Evolutionary conservation across 805 yeast genomes (phyloP), one percentile per base, ranked within the genome.

Genomic region (Wickerhamiella kurtzmanii): DNA sequence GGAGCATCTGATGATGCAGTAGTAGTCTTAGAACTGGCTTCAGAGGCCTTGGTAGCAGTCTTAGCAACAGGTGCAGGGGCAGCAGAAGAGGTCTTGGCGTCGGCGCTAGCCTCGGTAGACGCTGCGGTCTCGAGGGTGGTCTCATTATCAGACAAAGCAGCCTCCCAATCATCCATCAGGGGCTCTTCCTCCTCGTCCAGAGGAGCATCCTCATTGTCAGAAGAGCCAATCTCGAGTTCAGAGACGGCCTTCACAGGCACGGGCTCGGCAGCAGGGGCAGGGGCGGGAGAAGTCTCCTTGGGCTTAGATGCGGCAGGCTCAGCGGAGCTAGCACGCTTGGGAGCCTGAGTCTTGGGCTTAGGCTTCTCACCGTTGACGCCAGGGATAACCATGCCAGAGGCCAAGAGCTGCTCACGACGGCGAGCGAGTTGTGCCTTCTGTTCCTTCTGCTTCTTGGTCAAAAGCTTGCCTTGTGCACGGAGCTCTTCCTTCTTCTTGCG

Each of bases 361-460:
- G 25, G 66, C 37, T 25, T 37, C 59, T 82, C 44, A 82, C 41
- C 41, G 9, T 13, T 13, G 51, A 88, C 72, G 49, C 88, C 97
- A 22, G 84, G 82, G 58, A 88, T 84, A 41, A 68, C 68, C 41
- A 87, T 73, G 51, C 86, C 82, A 35, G 87, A 69, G 49, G 80
- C 80, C 54, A 89, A 72, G 51, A 89, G 71, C 59, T 80, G 87
- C 54, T 83, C 83, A 64, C 94, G 82, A 69, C 97, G 86, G 63
- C 83, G 82, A 61, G 89, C 96, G 59, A 80, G 76, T 37, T 79
- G 65, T 46, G 79, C 84, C 69, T 84, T 83, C 63, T 87, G 95
- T 65, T 87, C 95, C 67, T 83, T 86, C 72, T 92, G 98, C 63
- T 88, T 89, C 71, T 85, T 92, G 50, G 96, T 83, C 61, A 92